A percentile compares a stretch with the other conserved stretches of the same genome.
These are phyloP conservation scores for Fusarium avenaceum DNA, from an alignment of 2,329 filamentous ascomycete species.

Conservation along the genomic window DNA sequence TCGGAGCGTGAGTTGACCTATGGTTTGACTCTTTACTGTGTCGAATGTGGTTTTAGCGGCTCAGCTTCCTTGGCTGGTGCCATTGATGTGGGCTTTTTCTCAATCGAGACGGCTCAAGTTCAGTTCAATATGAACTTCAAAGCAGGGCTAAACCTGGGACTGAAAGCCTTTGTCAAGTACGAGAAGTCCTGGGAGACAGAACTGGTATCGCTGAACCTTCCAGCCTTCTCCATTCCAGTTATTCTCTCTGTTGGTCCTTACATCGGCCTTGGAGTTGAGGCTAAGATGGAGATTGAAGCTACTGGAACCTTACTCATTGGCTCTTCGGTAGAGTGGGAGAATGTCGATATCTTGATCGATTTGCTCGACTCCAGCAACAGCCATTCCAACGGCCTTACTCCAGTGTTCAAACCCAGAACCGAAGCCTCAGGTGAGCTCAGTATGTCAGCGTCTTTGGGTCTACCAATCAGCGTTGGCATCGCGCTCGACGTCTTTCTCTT, in stretches of 20 bases:
- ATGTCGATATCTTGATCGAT: constrained; percentile 12
- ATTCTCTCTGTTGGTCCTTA: background rate
- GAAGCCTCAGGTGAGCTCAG: constrained; percentile 9
- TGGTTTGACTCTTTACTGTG: constrained; percentile 4
- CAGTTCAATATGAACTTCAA: constrained; percentile 13
- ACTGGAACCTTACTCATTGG: constrained; percentile 13
- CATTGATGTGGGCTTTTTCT: background rate
- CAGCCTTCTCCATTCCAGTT: background rate
- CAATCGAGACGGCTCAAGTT: background rate
- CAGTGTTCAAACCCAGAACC: background rate
- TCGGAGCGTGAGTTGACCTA: constrained; percentile 9
- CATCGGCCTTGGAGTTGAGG: background rate
- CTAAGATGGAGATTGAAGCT: constrained; percentile 3
- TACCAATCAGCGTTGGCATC: background rate
- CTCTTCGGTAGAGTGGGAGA: constrained; percentile 10
- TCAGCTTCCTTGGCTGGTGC: background rate
- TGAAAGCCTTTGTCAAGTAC: constrained; percentile 13
- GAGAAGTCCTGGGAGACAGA: constrained; percentile 7
- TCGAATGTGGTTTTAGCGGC: constrained; percentile 16
- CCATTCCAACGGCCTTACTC: background rate
- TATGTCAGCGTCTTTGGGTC: background rate
- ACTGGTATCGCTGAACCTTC: background rate
- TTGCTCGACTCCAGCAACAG: background rate
- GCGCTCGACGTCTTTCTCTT: background rate
- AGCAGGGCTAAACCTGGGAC: constrained; percentile 2